A percentile compares a stretch with the other conserved stretches of the same genome.
Evolutionary conservation across 2,329 filamentous ascomycete genomes (phyloP).

Genomic region (Colletotrichum agaves): DNA sequence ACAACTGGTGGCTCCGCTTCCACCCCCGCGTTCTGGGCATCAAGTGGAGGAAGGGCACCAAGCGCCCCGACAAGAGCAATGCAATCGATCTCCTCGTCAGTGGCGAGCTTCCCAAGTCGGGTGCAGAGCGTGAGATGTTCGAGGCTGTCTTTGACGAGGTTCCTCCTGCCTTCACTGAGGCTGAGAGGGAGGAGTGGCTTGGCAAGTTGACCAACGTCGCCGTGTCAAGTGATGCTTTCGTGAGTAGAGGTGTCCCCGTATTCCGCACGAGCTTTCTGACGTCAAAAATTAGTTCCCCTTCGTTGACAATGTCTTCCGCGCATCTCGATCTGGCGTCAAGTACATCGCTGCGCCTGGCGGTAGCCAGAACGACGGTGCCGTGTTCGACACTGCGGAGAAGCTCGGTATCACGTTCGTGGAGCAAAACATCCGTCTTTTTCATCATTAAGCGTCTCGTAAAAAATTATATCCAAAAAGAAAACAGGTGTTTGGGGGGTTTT

Average conservation of each 20-base stretch:
- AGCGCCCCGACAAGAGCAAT: constrained; percentile 97
- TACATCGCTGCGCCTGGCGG: constrained; percentile 95
- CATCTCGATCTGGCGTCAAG: constrained; percentile 87
- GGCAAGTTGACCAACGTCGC: constrained; percentile 83
- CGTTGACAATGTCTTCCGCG: constrained; percentile 96
- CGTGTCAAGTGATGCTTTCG: constrained; percentile 94
- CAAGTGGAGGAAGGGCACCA: constrained; percentile 97
- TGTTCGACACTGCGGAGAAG: constrained; percentile 91
- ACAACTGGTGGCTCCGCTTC: constrained; percentile 99
- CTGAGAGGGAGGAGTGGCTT: constrained; percentile 90
- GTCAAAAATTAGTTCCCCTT: constrained; percentile 81
- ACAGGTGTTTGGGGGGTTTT: constrained; percentile 28
- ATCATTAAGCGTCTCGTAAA: constrained; percentile 73
- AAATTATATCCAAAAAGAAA: not conserved
- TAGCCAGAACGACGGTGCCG: constrained; percentile 84
- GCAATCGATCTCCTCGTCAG: constrained; percentile 96
- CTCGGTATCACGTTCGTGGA: constrained; percentile 94
- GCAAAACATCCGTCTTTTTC: constrained; percentile 93
- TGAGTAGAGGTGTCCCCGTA: constrained; percentile 60
- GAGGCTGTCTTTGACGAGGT: constrained; percentile 92
- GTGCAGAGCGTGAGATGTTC: constrained; percentile 86
- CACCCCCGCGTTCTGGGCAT: constrained; percentile 87
- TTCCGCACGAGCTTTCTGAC: constrained; percentile 41
- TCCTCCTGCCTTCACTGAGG: constrained; percentile 80
- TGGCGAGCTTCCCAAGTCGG: constrained; percentile 85